Base-by-base conservation (phyloP, 1,139 yeast species). In the Scheffersomyces titani region DNA sequence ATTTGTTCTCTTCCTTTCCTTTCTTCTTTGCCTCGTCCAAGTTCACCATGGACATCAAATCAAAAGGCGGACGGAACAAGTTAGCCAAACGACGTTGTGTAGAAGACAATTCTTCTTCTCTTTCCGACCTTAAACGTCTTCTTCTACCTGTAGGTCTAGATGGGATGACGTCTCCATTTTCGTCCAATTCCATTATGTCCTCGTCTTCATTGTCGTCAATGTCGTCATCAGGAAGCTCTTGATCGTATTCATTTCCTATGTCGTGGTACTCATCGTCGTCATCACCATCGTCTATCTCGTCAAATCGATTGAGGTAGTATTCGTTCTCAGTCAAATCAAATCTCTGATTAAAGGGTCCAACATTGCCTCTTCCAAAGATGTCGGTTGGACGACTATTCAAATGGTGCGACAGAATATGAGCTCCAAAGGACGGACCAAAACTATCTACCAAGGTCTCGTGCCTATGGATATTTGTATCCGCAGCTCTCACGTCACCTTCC, bases 11-110 rank as follows among this genome's bases (percentile, higher is more conserved):
- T 51, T 73, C 74, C 57, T 87, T 81, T 1, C 97, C 98, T 60
- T 80, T 77, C 1, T 69, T 64, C 65, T 87, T 89, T 3, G 98
- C 99, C 9, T 81, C 72, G 47, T 91, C 96, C 22, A 96, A 73
- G 59, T 83, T 85, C 16, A 86, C 64, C 60, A 83, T 84, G 20
- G 86, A 78, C 70, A 94, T 92, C 50, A 94, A 76, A 65, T 94
- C 98, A 74, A 92, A 94, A 0, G 99, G 99, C 0, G 99, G 99
- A 60, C 96, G 80, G 72, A 93, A 94, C 47, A 94, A 77, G 59
- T 82, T 82, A 5, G 97, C 97, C 55, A 94, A 77, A 56, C 96
- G 78, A 58, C 86, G 74, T 66, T 89, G 96, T 18, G 90, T 87
- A 7, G 85, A 78, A 0, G 89, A 82, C 66, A 85, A 67, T 56